These are phyloP conservation scores for Scedosporium boydii DNA, from an alignment of 2,329 filamentous ascomycete genomes.

Conservation along the genomic window DNA sequence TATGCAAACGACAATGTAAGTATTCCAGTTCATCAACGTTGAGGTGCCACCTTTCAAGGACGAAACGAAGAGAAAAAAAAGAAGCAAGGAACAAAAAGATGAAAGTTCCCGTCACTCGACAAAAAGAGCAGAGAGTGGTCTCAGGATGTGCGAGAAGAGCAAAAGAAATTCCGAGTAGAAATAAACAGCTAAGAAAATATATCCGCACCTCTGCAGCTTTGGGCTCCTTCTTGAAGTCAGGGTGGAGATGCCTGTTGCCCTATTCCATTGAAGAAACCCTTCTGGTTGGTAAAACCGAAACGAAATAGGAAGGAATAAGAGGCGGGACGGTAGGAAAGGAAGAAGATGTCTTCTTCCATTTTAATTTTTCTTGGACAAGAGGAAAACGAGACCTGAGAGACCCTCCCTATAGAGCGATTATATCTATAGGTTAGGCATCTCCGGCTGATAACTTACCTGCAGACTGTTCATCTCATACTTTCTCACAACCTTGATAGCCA, in stretches of 20 bases:
- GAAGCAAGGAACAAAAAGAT: background rate
- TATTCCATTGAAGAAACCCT: constrained; percentile 38
- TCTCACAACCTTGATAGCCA: constrained; percentile 96
- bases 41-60: background rate
- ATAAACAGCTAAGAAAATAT: constrained; percentile 16
- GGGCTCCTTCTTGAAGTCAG: constrained; percentile 88
- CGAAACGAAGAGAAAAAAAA: background rate
- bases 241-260: constrained; percentile 88
- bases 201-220: constrained; percentile 92
- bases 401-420: background rate
- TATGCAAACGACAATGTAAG: constrained; percentile 27
- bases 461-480: constrained; percentile 98
- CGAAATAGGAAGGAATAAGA: constrained; percentile 12
- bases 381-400: constrained; percentile 7
- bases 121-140: constrained; percentile 18
- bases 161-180: background rate
- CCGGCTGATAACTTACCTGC: constrained; percentile 65
- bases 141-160: constrained; percentile 22
- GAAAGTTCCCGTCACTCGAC: constrained; percentile 6
- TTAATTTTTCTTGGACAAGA: background rate
- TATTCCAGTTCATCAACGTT: background rate
- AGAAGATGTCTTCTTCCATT: constrained; percentile 9
- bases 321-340: constrained; percentile 7
- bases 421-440: background rate
- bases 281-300: constrained; percentile 41